Percentiles rank a stretch among this genome's conserved stretches.
Evolutionary conservation across 495 filamentous ascomycete species (phyloP).

Genomic region (Xylaria bambusicola): DNA sequence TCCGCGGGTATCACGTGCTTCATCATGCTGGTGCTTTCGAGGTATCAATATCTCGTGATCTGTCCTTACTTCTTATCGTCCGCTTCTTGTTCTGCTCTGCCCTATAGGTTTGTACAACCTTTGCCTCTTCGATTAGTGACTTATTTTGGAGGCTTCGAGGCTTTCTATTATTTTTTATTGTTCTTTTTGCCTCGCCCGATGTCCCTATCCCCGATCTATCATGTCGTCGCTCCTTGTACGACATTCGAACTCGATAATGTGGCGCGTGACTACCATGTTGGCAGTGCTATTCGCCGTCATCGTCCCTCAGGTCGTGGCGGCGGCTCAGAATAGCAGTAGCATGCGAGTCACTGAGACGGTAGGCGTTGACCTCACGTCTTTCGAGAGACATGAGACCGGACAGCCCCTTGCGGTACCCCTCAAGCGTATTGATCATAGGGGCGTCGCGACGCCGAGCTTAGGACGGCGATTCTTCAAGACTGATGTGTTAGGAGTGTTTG

Average conservation of each 20-base stretch:
- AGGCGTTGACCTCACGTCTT: slow-evolving; percentile 1
- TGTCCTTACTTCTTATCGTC: not conserved
- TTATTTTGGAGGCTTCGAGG: too few relatives aligned
- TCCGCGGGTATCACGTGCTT: not conserved
- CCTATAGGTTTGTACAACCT: too few relatives aligned
- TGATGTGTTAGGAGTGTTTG: slow-evolving; percentile 29
- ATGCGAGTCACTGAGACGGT: not conserved
- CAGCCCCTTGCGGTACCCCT: slow-evolving; percentile 27
- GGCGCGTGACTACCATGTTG: slow-evolving; percentile 2
- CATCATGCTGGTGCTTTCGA: too few relatives aligned
- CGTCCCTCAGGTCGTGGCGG: not conserved
- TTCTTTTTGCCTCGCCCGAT: too few relatives aligned
- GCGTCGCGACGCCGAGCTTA: slow-evolving; percentile 29
- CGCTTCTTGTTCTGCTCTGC: not conserved
- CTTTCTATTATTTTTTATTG: too few relatives aligned
- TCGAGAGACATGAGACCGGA: slow-evolving; percentile 7
- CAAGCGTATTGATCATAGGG: slow-evolving; percentile 23
- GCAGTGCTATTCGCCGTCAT: not conserved
- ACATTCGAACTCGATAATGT: not conserved
- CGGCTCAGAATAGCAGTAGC: not conserved
- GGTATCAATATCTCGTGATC: not conserved
- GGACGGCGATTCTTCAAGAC: slow-evolving; percentile 26
- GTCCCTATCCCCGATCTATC: not conserved
- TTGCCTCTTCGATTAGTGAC: too few relatives aligned
- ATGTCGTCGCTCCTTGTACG: slow-evolving; percentile 8